Evolutionary conservation across 2,329 filamentous ascomycete genomes (phyloP).

Genomic region (Raffaelea arxii): DNA sequence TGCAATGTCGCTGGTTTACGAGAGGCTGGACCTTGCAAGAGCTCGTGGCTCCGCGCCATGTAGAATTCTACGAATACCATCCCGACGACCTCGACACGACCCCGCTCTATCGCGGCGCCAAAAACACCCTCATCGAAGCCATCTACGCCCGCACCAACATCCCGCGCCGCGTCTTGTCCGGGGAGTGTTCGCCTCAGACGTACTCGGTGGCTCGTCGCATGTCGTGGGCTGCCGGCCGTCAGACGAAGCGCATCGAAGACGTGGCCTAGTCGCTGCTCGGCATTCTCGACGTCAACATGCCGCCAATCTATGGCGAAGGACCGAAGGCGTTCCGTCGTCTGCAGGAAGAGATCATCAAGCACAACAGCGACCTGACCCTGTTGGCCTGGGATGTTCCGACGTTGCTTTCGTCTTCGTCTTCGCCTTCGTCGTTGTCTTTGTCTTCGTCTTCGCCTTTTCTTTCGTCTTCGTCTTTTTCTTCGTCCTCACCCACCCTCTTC

Average conservation of each 20-base stretch:
- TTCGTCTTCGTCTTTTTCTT: not conserved
- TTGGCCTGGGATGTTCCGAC: constrained; percentile 13
- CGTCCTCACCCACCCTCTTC: constrained; percentile 5
- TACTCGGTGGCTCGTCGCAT: constrained; percentile 13
- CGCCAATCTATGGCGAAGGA: constrained; percentile 14
- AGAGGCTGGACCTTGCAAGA: constrained; percentile 55
- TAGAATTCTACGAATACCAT: constrained; percentile 25
- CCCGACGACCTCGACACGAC: too few relatives aligned
- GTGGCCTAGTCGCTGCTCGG: constrained; percentile 14
- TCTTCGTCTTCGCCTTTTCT: not conserved
- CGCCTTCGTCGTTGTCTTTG: not conserved
- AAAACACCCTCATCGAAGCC: constrained; percentile 7
- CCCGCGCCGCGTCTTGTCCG: constrained; percentile 8
- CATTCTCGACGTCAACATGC: constrained; percentile 13
- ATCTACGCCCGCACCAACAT: constrained; percentile 16
- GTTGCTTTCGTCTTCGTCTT: not conserved
- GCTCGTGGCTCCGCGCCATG: constrained; percentile 39
- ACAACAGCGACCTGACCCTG: constrained; percentile 12
- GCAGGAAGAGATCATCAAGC: constrained; percentile 13
- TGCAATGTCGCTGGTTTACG: constrained; percentile 20
- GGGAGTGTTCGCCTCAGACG: not conserved
- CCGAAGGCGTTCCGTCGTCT: constrained; percentile 11
- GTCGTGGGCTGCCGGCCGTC: constrained; percentile 11
- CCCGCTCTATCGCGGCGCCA: constrained; percentile 20
- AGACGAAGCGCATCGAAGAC: constrained; percentile 13